These are phyloP conservation scores for Ganoderma lingzhi DNA, from an alignment of 1,284 basidiomycete species.

Conservation along the genomic window DNA sequence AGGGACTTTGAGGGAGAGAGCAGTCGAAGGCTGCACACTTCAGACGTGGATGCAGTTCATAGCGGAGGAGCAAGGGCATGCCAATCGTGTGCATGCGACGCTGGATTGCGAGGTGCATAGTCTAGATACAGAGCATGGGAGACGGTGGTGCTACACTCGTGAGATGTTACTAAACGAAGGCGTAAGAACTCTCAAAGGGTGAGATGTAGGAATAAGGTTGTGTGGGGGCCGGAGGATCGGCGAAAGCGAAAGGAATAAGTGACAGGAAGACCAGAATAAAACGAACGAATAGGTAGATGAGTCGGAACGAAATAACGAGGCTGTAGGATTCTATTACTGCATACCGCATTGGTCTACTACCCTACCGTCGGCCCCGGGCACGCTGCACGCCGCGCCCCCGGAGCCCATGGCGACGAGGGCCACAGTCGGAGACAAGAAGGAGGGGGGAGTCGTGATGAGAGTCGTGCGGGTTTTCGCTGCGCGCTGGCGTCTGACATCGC, in stretches of 20 bases:
- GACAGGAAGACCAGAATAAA: slow-evolving; percentile 13
- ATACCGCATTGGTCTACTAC: slow-evolving; percentile 28
- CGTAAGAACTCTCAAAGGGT: slow-evolving; percentile 12
- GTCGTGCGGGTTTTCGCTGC: slow-evolving; percentile 4
- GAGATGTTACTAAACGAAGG: slow-evolving; percentile 24
- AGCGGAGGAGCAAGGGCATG: slow-evolving; percentile 3
- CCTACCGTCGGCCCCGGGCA: slow-evolving; percentile 17
- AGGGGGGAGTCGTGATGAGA: background rate
- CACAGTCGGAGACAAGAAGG: slow-evolving; percentile 2
- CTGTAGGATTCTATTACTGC: slow-evolving; percentile 29
- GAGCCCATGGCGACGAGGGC: slow-evolving; percentile 8
- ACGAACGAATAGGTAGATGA: slow-evolving; percentile 8
- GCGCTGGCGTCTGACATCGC: background rate
- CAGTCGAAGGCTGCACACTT: background rate
- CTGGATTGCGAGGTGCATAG: background rate
- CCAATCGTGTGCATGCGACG: slow-evolving; percentile 13
- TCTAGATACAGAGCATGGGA: slow-evolving; percentile 20
- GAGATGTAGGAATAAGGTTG: slow-evolving; percentile 17
- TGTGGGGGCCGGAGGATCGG: background rate
- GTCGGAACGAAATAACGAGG: slow-evolving; percentile 14
- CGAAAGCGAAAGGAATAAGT: slow-evolving; percentile 16
- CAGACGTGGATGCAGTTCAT: background rate
- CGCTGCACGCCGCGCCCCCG: slow-evolving; percentile 16
- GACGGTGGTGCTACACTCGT: slow-evolving; percentile 21
- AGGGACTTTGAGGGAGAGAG: background rate